Evolutionary conservation across 1,284 basidiomycete species (phyloP).

Genomic region (Hymenochaete sp.): DNA sequence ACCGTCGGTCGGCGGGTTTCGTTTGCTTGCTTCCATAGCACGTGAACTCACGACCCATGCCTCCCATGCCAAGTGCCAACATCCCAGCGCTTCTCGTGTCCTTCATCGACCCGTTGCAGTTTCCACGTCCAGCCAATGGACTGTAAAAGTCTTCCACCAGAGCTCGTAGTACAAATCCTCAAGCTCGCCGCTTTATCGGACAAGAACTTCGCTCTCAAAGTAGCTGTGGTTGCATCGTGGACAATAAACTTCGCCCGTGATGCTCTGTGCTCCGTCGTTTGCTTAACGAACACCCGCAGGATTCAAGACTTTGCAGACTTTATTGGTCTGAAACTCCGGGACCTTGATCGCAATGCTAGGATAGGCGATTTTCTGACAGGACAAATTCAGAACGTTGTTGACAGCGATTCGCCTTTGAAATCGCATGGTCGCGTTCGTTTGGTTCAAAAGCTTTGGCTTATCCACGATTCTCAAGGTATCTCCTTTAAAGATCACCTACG

Average conservation of each 20-base stretch:
- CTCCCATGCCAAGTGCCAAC: too few species aligned
- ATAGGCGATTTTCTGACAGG: not conserved
- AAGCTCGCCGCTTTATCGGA: constrained; percentile 4
- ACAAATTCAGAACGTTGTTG: constrained; percentile 1
- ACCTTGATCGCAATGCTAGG: not conserved
- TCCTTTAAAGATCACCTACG: constrained; percentile 6
- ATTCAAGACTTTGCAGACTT: not conserved
- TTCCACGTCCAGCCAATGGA: not conserved
- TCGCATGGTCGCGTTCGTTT: not conserved
- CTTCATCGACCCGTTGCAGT: not conserved
- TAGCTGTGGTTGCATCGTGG: constrained; percentile 4
- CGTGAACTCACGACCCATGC: too few species aligned
- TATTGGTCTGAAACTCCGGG: not conserved
- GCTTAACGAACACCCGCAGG: not conserved
- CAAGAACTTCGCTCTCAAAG: not conserved
- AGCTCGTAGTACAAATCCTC: constrained; percentile 4
- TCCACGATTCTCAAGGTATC: not conserved
- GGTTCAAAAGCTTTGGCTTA: constrained; percentile 5
- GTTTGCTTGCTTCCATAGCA: too few species aligned
- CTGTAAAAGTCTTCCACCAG: not conserved
- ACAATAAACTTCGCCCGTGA: constrained; percentile 3
- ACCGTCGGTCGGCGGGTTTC: too few species aligned
- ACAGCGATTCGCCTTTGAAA: not conserved
- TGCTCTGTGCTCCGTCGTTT: not conserved
- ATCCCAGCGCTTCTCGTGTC: not conserved